Conservation (phyloP, 371 early-diverging fungal species). For the Funneliformis caledonium region DNA sequence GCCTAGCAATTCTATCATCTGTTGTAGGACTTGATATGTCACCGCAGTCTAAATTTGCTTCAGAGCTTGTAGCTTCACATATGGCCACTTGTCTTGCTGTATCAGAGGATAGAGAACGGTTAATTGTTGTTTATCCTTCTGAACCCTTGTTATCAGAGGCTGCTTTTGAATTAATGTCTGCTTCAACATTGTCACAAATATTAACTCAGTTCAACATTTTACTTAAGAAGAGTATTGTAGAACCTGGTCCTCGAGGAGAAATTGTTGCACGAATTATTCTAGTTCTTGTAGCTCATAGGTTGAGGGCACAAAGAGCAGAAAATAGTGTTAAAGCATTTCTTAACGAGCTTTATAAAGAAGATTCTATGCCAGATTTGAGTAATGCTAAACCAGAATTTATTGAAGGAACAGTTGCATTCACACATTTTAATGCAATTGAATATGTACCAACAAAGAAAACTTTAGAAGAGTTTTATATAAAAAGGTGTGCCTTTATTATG, state of each 20-base stretch:
- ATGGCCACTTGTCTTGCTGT: constrained; percentile 28
- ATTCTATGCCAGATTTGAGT: too few relatives aligned
- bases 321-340: neutral
- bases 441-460: neutral
- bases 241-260: constrained; percentile 23
- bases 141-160: constrained; percentile 30
- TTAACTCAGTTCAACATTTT: neutral
- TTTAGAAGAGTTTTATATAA: constrained; percentile 11
- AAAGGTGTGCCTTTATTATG: constrained; percentile 7
- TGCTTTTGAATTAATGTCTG: neutral
- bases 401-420: constrained; percentile 7
- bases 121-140: constrained; percentile 11
- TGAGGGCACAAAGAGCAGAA: neutral
- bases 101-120: neutral
- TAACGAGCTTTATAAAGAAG: neutral
- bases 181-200: neutral
- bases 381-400: neutral
- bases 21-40: constrained; percentile 10
- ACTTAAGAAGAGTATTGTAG: constrained; percentile 22
- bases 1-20: constrained; percentile 6
- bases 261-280: constrained; percentile 18
- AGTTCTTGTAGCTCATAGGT: neutral
- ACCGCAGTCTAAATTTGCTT: neutral
- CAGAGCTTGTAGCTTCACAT: constrained; percentile 16
- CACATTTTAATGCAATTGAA: neutral